Base-by-base conservation (phyloP, 2,329 filamentous ascomycete species). In the Fusarium equiseti region DNA sequence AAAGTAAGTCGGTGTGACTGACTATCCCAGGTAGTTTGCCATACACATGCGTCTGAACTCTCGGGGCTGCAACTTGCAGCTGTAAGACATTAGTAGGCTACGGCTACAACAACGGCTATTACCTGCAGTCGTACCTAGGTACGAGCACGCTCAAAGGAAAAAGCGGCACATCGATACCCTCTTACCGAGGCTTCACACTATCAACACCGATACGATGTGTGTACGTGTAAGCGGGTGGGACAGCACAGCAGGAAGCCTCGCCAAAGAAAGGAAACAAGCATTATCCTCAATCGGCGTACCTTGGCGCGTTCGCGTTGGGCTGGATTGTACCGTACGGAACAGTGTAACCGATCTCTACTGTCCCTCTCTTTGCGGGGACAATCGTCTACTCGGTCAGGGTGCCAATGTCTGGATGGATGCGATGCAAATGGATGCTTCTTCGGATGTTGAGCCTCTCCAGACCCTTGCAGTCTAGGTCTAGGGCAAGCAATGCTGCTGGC, bases 1-100 rank as follows among this genome's bases (percentile, higher is more conserved):
- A 69, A 59, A 48, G 70, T 50, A 69, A 75, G 73, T 75, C 73
- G 73, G 73, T 75, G 73, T 75, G 73, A 75, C 67, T 35, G 48
- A 18, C 32, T 57, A 63, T 56, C 70, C 61, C 32, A 35, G 32
- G 32, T 52, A 58, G 56, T 59, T 56, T 59, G 52, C 52, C 62
- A 61, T 73, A 38, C 59, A 55, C 45, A 60, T 45, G 73, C 66
- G 70, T 65, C 56, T 75, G 70, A 74, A 68, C 63, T 60, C 58
- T 66, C 46, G 53, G 62, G 45, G 62, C 67, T 38, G 35, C 35
- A n/a, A 38, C 35, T 73, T 73, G 71, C 73, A 72, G 67, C 69
- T 59, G 62, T 40, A 38, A 24, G 18, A 26, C 35, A 31, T 22
- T 26, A 35, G 22, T 40, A 52, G 22, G 24, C 13, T 27, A 27